These are phyloP conservation scores for Kluyveromyces sp. DNA, from an alignment of 1,139 yeast genomes.

Conservation along the genomic window DNA sequence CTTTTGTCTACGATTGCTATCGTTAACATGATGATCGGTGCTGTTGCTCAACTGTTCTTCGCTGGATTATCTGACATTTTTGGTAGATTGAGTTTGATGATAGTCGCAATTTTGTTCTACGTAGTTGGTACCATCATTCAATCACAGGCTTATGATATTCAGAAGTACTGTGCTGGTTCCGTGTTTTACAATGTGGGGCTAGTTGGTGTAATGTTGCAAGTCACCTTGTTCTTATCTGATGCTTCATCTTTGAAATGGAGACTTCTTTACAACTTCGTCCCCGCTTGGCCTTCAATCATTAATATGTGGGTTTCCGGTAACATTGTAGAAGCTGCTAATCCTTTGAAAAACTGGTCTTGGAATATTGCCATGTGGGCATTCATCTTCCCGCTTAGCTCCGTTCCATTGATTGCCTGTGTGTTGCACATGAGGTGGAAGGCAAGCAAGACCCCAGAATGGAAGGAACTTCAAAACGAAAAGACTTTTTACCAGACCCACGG, in stretches of 20 bases:
- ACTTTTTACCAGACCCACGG: conserved; percentile 23
- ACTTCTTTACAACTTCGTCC: conserved; percentile 50
- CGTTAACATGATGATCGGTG: conserved; percentile 49
- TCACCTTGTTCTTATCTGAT: conserved; percentile 55
- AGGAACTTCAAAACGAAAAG: conserved; percentile 27
- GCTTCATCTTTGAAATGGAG: conserved; percentile 63
- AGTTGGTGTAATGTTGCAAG: conserved; percentile 50
- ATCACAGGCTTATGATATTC: conserved; percentile 54
- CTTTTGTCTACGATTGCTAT: conserved; percentile 54
- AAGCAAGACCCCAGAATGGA: conserved; percentile 40
- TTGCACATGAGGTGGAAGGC: conserved; percentile 51
- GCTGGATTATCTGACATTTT: conserved; percentile 63
- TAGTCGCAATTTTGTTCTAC: conserved; percentile 50
- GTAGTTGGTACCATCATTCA: conserved; percentile 61
- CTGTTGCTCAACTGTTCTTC: conserved; percentile 53
- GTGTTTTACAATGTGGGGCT: conserved; percentile 62
- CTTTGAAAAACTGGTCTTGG: conserved; percentile 49
- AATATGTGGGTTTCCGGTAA: conserved; percentile 68
- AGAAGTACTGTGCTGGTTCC: conserved; percentile 63
- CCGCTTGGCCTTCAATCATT: conserved; percentile 61
- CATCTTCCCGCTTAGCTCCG: conserved; percentile 52
- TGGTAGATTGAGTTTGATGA: conserved; percentile 53
- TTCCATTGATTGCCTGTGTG: conserved; percentile 49
- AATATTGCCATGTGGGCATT: conserved; percentile 73
- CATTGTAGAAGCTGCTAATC: conserved; percentile 36